phyloP scores from a whole-genome alignment of 2,329 filamentous ascomycete species.

The Xylariaceae sp. region DNA sequence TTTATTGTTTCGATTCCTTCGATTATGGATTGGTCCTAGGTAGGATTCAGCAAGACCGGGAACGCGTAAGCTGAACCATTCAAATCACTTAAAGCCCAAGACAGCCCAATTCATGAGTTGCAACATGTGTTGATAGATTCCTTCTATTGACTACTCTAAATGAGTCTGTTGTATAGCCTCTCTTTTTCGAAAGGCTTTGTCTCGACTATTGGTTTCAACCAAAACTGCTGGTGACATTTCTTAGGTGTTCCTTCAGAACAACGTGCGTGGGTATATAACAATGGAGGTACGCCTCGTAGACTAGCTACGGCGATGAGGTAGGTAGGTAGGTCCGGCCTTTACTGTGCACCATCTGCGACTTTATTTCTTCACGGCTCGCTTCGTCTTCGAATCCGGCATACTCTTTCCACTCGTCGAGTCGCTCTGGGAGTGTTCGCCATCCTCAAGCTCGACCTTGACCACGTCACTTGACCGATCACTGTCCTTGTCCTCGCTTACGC shows the following conservation, averaged over 20 bases:
- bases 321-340: neutral
- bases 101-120: too few relatives aligned
- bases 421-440: conserved; percentile 20
- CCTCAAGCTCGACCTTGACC: conserved; percentile 22
- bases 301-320: neutral
- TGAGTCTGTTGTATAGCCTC: neutral
- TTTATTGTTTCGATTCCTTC: too few relatives aligned
- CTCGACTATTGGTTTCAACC: neutral
- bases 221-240: neutral
- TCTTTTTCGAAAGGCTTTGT: neutral
- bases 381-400: conserved; percentile 13
- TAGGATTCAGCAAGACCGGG: too few relatives aligned
- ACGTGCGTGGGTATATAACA: neutral
- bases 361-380: conserved; percentile 21
- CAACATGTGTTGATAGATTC: too few relatives aligned
- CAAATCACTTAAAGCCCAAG: too few relatives aligned
- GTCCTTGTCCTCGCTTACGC: conserved; percentile 20
- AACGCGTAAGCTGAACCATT: too few relatives aligned
- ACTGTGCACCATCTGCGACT: conserved; percentile 26
- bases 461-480: conserved; percentile 24
- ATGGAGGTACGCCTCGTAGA: conserved; percentile 1
- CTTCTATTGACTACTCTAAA: too few relatives aligned
- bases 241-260: neutral
- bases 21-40: too few relatives aligned
- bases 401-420: conserved; percentile 11